Evolutionary conservation across 345 rosid species (phyloP).

Genomic region (Brassica nigra): DNA sequence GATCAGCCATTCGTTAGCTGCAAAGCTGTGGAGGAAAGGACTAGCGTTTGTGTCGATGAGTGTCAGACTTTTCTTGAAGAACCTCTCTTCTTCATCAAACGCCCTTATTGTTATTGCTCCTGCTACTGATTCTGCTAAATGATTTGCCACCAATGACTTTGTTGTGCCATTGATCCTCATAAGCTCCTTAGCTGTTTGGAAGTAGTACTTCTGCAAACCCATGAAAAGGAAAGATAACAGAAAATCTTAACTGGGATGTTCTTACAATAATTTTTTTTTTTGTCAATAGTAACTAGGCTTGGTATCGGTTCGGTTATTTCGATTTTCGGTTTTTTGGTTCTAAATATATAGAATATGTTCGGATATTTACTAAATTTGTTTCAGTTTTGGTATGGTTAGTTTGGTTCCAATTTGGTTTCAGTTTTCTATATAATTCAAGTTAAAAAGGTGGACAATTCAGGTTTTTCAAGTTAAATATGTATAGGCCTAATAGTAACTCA

Average conservation of each 20-base stretch:
- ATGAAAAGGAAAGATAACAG: not conserved
- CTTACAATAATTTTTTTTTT: not conserved
- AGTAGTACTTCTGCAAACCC: conserved; percentile 68
- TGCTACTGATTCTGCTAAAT: conserved; percentile 88
- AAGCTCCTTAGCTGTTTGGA: conserved; percentile 79
- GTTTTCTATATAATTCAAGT: no score
- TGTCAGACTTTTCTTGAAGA: conserved; percentile 68
- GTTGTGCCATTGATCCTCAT: conserved; percentile 94
- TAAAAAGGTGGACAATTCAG: no score
- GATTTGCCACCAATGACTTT: conserved; percentile 88
- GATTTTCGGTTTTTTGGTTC: no score
- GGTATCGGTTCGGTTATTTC: no score
- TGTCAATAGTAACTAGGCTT: not conserved
- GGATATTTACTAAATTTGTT: no score
- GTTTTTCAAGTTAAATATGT: no score
- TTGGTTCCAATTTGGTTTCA: no score
- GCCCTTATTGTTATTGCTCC: conserved; percentile 91
- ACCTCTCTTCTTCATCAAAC: conserved; percentile 83
- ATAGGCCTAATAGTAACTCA: not conserved
- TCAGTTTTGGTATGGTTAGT: no score
- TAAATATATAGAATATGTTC: no score
- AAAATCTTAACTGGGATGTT: not conserved
- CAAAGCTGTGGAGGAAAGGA: conserved; percentile 86
- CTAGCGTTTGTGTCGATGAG: conserved; percentile 83
- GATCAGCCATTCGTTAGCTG: conserved; percentile 93